Percentiles rank a stretch among this genome's conserved stretches.
phyloP scores from a whole-genome alignment of 176 grass and related monocot genomes.

The Raddia guianensis region DNA sequence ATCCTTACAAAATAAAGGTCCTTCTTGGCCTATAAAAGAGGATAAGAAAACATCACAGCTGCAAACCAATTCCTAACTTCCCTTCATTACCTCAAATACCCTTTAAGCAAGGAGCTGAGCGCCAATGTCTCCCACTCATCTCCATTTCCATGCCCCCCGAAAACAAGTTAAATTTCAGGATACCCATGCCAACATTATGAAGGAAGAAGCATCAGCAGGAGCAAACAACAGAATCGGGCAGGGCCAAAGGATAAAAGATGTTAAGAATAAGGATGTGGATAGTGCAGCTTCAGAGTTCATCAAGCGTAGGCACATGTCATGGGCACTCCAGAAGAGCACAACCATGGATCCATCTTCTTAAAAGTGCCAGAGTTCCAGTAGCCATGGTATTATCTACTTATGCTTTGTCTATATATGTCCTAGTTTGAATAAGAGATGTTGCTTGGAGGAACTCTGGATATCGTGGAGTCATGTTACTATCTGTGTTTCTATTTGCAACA shows the following conservation, averaged over 20 bases:
- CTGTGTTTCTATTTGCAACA: conserved; percentile 21
- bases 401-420: conserved; percentile 21
- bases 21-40: conserved; percentile 57
- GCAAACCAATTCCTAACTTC: conserved; percentile 19
- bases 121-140: conserved; percentile 42
- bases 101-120: conserved; percentile 11
- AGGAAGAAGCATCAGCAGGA: conserved; percentile 33
- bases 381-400: conserved; percentile 30
- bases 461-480: conserved; percentile 10
- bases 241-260: conserved; percentile 31
- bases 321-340: conserved; percentile 71
- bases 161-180: conserved; percentile 48
- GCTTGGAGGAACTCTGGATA: conserved; percentile 29
- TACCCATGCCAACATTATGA: conserved; percentile 28
- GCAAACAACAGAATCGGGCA: conserved; percentile 1
- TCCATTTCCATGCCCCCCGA: conserved; percentile 24
- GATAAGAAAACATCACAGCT: conserved; percentile 20
- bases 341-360: conserved; percentile 59
- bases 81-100: conserved; percentile 8
- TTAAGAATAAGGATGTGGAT: conserved; percentile 59
- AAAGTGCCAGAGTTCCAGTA: conserved; percentile 1
- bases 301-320: conserved; percentile 46
- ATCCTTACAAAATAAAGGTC: conserved; percentile 11
- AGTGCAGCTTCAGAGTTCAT: conserved; percentile 63
- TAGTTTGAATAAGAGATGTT: conserved; percentile 43